Conservation (phyloP, 1,284 basidiomycete genomes). For the Apiotrichum veenhuisii region DNA sequence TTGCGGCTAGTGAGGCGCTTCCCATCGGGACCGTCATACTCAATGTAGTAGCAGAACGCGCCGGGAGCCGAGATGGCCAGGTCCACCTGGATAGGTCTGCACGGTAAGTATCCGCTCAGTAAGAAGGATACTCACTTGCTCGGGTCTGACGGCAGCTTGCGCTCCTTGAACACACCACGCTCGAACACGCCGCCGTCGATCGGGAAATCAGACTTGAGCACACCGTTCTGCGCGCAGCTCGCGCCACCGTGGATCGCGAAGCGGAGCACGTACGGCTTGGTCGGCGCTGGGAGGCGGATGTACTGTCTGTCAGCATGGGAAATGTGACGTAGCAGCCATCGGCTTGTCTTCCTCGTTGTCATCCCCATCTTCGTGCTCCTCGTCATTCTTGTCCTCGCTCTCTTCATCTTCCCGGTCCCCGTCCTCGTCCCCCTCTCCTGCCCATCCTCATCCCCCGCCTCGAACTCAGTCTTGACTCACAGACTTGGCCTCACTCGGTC, state of each 20-base stretch:
- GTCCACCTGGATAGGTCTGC: slow-evolving; percentile 82
- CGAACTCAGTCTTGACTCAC: slow-evolving; percentile 63
- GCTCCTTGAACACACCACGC: slow-evolving; percentile 69
- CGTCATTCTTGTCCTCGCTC: too few relatives aligned
- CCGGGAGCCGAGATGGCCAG: slow-evolving; percentile 91
- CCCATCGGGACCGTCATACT: slow-evolving; percentile 63
- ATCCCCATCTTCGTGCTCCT: too few relatives aligned
- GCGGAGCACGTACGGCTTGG: slow-evolving; percentile 78
- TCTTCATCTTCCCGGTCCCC: too few relatives aligned
- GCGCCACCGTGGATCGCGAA: slow-evolving; percentile 86
- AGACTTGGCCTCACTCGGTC: slow-evolving; percentile 74
- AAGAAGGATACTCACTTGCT: slow-evolving; percentile 56
- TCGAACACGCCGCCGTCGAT: slow-evolving; percentile 81
- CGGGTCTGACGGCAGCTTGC: slow-evolving; percentile 52
- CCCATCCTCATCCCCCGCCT: too few relatives aligned
- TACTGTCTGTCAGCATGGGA: slow-evolving; percentile 58
- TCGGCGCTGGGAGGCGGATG: slow-evolving; percentile 87
- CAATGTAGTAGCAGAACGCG: slow-evolving; percentile 88
- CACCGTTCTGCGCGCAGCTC: slow-evolving; percentile 76
- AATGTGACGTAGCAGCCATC: too few relatives aligned
- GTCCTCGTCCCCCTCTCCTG: too few relatives aligned
- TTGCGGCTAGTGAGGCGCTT: slow-evolving; percentile 68
- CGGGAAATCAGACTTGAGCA: slow-evolving; percentile 91
- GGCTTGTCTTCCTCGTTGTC: too few relatives aligned
- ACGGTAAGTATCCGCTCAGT: slow-evolving; percentile 23